Base-by-base conservation (phyloP, 805 yeast genomes). In the Candida nitratophila region DNA sequence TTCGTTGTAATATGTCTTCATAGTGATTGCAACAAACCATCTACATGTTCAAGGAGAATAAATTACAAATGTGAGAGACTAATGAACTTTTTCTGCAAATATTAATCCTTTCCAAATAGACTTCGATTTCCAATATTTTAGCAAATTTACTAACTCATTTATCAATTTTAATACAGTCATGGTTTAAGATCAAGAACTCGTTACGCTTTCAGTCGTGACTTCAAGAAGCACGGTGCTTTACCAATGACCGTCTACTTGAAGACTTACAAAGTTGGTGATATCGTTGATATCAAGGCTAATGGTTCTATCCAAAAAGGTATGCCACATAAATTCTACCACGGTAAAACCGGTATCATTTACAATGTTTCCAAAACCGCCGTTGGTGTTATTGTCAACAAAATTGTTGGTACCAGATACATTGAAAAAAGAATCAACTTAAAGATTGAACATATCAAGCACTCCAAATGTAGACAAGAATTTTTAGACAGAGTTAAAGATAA, bases 131-230 rank as follows among this genome's bases (percentile, higher is more conserved):
- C n/a, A n/a, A n/a, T n/a, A n/a, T n/a, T n/a, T n/a, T n/a, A n/a
- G n/a, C n/a, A n/a, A 24, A 24, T 29, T 26, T 26, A 37, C 21
- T 21, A 16, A 50, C 39, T 42, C n/a, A 15, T 16, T 30, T 40
- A 22, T 21, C n/a, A 32, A 39, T 33, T 39, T 33, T 41, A 26
- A 44, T 46, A 54, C 56, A 79, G 89, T 76, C 96, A 88, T 80
- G 99, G 99, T 85, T 90, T 88, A 84, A 90, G 99, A 90, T 89
- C 97, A 67, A 93, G 99, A 80, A 91, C 99, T 79, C 96, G 99
- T 79, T 93, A 93, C 90, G 95, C 95, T 80, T 93, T 93, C 95
- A 87, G 89, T 77, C 93, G 99, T 78, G 98, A 91, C 84, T 93
- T 85, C 90, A 90, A 86, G 83, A 83, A 82, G 75, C 95, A 91